phyloP scores from a whole-genome alignment of 345 rosid species.

The Camelina laxa region DNA sequence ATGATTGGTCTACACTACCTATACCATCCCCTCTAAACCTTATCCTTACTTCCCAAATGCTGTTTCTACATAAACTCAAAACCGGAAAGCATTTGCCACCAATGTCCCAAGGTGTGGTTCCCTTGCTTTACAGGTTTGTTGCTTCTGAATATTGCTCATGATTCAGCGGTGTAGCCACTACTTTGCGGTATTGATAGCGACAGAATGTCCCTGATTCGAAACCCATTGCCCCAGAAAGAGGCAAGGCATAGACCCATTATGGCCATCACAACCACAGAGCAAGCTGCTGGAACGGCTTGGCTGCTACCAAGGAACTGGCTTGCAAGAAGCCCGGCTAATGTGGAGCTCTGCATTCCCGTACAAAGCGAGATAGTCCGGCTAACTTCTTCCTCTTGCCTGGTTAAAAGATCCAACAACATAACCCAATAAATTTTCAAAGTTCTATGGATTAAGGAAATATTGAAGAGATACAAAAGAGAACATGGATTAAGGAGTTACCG shows the following conservation, averaged over 20 bases:
- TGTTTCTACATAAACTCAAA: slow-evolving; percentile 14
- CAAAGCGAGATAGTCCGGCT: slow-evolving; percentile 87
- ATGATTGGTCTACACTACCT: slow-evolving; percentile 37
- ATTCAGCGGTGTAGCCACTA: slow-evolving; percentile 47
- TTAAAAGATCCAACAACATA: slow-evolving; percentile 3
- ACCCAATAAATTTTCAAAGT: background rate
- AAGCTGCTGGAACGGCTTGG: slow-evolving; percentile 94
- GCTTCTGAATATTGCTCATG: slow-evolving; percentile 34
- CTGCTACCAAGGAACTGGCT: slow-evolving; percentile 83
- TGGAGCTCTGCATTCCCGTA: slow-evolving; percentile 98
- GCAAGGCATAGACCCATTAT: slow-evolving; percentile 96
- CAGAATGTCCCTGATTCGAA: slow-evolving; percentile 62
- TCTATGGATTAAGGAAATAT: background rate
- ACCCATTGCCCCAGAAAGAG: slow-evolving; percentile 86
- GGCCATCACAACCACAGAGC: slow-evolving; percentile 97
- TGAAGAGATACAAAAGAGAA: background rate
- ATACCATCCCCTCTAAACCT: slow-evolving; percentile 41
- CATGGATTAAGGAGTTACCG: slow-evolving; percentile 51
- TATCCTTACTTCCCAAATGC: slow-evolving; percentile 29
- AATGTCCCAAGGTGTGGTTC: slow-evolving; percentile 19
- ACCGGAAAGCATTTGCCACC: slow-evolving; percentile 14
- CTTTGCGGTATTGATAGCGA: slow-evolving; percentile 46
- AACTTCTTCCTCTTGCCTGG: slow-evolving; percentile 90
- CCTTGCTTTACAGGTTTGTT: slow-evolving; percentile 21
- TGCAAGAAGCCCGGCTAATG: slow-evolving; percentile 90